Conservation (phyloP, 129 eudicot species). For the carrot (Daucus carota) region DH1_v3.0 NC_030385.2:42400001-42400500, state of each 20-base stretch:
- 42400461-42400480: neutral
- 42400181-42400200: too few species aligned
- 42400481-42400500: neutral
- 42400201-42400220: too few species aligned
- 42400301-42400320: neutral
- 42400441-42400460: neutral
- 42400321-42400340: neutral
- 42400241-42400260: neutral
- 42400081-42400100: slow-evolving; percentile 92
- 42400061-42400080: slow-evolving; percentile 35
- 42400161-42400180: too few species aligned
- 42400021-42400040: slow-evolving; percentile 74
- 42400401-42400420: neutral
- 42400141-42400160: too few species aligned
- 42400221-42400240: too few species aligned
- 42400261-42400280: too few species aligned
- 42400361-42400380: neutral
- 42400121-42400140: slow-evolving; percentile 47
- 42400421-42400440: neutral
- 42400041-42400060: slow-evolving; percentile 45
- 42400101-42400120: too few species aligned
- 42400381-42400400: neutral
- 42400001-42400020: slow-evolving; percentile 68
- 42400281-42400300: slow-evolving; percentile 6
- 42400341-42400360: neutral